Percentiles rank a stretch among this genome's conserved stretches.
Evolutionary conservation across 148 eudicot species (phyloP).

Genomic region (Rheum nobile): DNA sequence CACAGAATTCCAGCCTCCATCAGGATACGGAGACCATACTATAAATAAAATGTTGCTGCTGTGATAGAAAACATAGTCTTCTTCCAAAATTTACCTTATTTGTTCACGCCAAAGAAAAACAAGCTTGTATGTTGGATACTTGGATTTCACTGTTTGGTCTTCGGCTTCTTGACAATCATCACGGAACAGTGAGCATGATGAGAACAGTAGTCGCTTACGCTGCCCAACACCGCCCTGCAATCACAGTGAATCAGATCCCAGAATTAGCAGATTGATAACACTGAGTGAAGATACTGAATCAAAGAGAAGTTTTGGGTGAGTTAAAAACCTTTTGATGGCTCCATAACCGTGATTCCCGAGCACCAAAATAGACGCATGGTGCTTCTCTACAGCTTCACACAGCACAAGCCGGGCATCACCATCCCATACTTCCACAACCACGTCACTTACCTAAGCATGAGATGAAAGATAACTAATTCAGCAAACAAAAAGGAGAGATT

Average conservation of each 20-base stretch:
- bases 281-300: neutral
- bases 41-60: neutral
- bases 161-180: constrained; percentile 10
- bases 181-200: constrained; percentile 33
- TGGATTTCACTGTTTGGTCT: neutral
- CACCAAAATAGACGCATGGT: constrained; percentile 11
- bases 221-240: constrained; percentile 81
- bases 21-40: neutral
- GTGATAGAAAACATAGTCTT: neutral
- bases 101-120: constrained; percentile 33
- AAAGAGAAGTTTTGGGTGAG: neutral
- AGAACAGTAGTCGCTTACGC: constrained; percentile 77
- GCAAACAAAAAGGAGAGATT: neutral
- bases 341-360: constrained; percentile 13
- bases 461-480: neutral
- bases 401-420: constrained; percentile 14
- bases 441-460: constrained; percentile 2
- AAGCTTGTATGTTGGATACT: neutral
- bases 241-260: neutral
- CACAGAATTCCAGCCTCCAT: neutral
- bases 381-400: constrained; percentile 13
- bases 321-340: constrained; percentile 8
- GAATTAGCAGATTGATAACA: neutral
- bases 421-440: neutral
- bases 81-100: neutral